phyloP scores from a whole-genome alignment of 2,329 filamentous ascomycete genomes.

The Pseudohalonectria lignicola region DNA sequence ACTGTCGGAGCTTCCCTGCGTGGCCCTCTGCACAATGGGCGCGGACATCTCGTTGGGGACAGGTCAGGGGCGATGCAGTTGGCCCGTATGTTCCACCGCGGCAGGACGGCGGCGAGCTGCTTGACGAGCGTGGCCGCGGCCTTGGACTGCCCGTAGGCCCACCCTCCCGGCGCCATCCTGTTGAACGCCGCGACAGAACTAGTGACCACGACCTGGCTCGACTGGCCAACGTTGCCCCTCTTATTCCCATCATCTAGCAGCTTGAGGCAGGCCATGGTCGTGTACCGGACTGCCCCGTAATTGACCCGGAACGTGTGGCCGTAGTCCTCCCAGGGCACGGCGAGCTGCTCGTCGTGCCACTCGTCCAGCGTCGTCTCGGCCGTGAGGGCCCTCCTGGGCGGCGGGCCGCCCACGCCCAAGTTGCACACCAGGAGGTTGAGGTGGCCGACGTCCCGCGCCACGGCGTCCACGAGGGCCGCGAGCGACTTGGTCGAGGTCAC shows the following conservation, averaged over 20 bases:
- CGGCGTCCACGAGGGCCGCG: conserved; percentile 45
- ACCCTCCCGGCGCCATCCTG: conserved; percentile 61
- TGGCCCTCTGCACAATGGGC: conserved; percentile 24
- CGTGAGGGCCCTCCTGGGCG: conserved; percentile 19
- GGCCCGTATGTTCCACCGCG: conserved; percentile 44
- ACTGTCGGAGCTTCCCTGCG: too few species aligned
- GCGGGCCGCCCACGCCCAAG: conserved; percentile 56
- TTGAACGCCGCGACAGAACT: conserved; percentile 67
- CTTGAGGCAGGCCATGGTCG: conserved; percentile 58
- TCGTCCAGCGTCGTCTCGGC: conserved; percentile 29
- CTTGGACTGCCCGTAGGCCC: conserved; percentile 68
- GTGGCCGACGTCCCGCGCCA: conserved; percentile 49
- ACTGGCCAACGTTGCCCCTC: conserved; percentile 41
- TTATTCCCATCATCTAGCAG: conserved; percentile 58
- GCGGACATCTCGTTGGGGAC: conserved; percentile 49
- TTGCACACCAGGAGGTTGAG: conserved; percentile 63
- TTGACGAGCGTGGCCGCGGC: conserved; percentile 63
- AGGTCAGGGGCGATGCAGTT: conserved; percentile 40
- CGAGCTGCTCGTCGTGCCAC: conserved; percentile 32
- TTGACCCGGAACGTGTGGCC: conserved; percentile 60
- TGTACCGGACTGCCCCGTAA: conserved; percentile 62
- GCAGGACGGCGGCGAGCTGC: conserved; percentile 54
- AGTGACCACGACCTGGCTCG: conserved; percentile 56
- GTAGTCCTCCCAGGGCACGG: conserved; percentile 53
- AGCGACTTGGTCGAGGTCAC: conserved; percentile 43